These are phyloP conservation scores for Phalaenopsis hybrid DNA, from an alignment of 116 monocot genomes.

Conservation along the genomic window DNA sequence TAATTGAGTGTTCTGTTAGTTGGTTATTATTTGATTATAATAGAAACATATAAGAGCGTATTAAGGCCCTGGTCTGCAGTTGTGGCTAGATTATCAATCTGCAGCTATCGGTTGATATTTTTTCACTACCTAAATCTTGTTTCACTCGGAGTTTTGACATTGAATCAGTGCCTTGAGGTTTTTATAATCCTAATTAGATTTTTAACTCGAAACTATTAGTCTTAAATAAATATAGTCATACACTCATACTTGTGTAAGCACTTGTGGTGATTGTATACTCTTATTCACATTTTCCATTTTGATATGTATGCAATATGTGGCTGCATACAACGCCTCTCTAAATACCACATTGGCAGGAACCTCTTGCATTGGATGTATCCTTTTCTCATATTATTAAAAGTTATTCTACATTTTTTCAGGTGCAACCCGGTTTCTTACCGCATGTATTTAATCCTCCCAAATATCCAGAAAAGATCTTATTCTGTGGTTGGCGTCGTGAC, in stretches of 20 bases:
- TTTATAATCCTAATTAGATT: background rate
- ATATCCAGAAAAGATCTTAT: slow-evolving; percentile 87
- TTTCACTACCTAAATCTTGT: background rate
- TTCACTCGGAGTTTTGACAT: background rate
- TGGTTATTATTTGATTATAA: background rate
- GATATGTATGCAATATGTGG: background rate
- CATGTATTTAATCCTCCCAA: slow-evolving; percentile 49
- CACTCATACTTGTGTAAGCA: background rate
- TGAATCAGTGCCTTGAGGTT: background rate
- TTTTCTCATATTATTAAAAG: background rate
- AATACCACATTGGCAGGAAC: background rate
- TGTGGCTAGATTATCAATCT: background rate
- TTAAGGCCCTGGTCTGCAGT: background rate
- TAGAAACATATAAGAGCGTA: background rate
- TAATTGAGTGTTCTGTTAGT: background rate
- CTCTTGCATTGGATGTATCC: background rate
- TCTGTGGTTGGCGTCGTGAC: slow-evolving; percentile 94
- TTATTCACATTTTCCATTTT: background rate
- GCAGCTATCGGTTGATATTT: background rate
- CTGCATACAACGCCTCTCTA: background rate
- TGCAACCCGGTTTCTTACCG: slow-evolving; percentile 44
- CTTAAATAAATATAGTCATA: background rate
- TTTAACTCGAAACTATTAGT: background rate
- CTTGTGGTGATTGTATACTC: background rate
- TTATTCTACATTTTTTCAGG: slow-evolving; percentile 27